These are phyloP conservation scores for Wickerhamomyces ciferrii DNA, from an alignment of 805 yeast species.

Conservation along the genomic window DNA sequence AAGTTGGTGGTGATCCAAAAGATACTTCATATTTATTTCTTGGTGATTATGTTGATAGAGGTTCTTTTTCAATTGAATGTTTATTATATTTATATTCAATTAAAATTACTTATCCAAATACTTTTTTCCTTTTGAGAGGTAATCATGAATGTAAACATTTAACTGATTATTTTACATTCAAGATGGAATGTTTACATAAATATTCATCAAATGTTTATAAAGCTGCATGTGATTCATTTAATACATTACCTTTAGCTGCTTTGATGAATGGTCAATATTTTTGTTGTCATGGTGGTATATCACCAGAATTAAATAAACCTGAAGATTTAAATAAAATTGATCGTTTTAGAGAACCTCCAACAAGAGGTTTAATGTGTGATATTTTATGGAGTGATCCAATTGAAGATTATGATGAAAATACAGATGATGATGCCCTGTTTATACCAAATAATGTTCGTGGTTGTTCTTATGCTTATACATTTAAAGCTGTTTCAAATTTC, in stretches of 20 bases:
- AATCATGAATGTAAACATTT: conserved; percentile 93
- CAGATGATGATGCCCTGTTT: conserved; percentile 37
- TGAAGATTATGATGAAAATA: conserved; percentile 75
- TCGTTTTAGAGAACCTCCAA: conserved; percentile 90
- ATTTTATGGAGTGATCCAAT: conserved; percentile 94
- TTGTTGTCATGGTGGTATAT: conserved; percentile 95
- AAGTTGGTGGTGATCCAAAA: conserved; percentile 87
- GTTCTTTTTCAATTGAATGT: conserved; percentile 83
- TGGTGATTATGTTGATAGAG: conserved; percentile 96
- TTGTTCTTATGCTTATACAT: conserved; percentile 87
- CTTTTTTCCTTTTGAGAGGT: conserved; percentile 82
- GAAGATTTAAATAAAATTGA: conserved; percentile 66
- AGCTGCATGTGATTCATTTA: conserved; percentile 72
- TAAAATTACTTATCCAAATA: conserved; percentile 68
- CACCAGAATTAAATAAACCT: conserved; percentile 72
- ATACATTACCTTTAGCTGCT: conserved; percentile 87
- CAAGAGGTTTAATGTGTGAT: conserved; percentile 91
- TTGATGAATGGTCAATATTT: conserved; percentile 90
- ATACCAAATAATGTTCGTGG: conserved; percentile 77
- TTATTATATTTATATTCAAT: conserved; percentile 70
- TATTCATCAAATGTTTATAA: conserved; percentile 63
- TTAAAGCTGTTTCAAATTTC: conserved; percentile 68
- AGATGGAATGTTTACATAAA: conserved; percentile 84
- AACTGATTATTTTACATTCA: conserved; percentile 91
- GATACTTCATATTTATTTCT: conserved; percentile 74